phyloP scores from a whole-genome alignment of 73 alveolate genomes.

The Halteria grandinella region DNA sequence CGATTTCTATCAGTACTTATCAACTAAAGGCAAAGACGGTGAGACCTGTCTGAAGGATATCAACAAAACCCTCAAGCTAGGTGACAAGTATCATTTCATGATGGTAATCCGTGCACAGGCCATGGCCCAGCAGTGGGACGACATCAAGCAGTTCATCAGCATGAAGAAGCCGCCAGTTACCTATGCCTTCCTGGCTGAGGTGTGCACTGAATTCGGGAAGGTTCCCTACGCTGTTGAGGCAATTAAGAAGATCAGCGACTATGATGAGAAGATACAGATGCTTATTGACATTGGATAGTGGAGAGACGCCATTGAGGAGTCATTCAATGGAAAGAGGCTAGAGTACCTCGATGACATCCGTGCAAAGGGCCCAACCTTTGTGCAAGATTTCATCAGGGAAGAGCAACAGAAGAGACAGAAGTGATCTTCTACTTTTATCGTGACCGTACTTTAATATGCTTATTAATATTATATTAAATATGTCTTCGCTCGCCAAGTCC shows the following conservation, averaged over 20 bases:
- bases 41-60: constrained; percentile 51
- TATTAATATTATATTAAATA: background rate
- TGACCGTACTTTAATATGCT: no score
- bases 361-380: constrained; percentile 54
- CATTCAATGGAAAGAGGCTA: constrained; percentile 41
- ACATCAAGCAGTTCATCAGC: constrained; percentile 19
- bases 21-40: constrained; percentile 28
- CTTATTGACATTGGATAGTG: constrained; percentile 47
- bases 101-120: constrained; percentile 48
- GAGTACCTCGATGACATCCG: constrained; percentile 57
- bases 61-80: constrained; percentile 16
- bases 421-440: no score
- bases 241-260: constrained; percentile 35
- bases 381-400: constrained; percentile 41
- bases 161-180: constrained; percentile 60
- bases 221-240: constrained; percentile 52
- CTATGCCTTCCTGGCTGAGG: constrained; percentile 33
- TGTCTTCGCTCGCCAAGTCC: constrained; percentile 7
- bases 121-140: constrained; percentile 36
- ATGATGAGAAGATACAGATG: constrained; percentile 52
- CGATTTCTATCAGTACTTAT: constrained; percentile 1
- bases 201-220: constrained; percentile 45
- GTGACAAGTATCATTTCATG: constrained; percentile 46
- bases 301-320: constrained; percentile 58
- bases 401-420: constrained; percentile 49